Evolutionary conservation across 768 basidiomycete genomes (phyloP).

Genomic region (Pleurotus djamor): DNA sequence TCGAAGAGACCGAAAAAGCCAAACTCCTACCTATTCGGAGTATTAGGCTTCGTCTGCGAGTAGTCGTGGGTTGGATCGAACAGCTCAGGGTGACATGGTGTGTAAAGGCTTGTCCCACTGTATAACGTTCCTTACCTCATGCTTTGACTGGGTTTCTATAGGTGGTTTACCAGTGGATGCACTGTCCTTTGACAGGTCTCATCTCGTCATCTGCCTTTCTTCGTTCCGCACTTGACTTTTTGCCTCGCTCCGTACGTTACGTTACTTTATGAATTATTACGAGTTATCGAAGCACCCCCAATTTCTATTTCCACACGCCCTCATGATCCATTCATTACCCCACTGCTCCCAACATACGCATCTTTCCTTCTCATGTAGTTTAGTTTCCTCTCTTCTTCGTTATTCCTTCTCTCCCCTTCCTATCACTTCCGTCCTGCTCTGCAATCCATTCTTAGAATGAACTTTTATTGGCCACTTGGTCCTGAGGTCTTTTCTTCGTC

Average conservation of each 20-base stretch:
- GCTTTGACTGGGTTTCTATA: constrained; percentile 31
- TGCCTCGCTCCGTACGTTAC: too few relatives aligned
- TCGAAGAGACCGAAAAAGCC: constrained; percentile 88
- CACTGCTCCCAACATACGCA: too few relatives aligned
- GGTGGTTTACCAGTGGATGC: constrained; percentile 80
- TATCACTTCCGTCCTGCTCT: too few relatives aligned
- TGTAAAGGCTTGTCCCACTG: constrained; percentile 12
- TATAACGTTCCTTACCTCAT: constrained; percentile 23
- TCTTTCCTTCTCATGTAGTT: neutral
- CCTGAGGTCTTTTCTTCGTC: too few relatives aligned
- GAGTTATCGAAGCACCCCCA: neutral
- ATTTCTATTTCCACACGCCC: constrained; percentile 2
- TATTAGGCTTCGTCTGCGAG: constrained; percentile 71
- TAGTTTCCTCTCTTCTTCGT: too few relatives aligned
- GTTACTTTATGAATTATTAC: too few relatives aligned
- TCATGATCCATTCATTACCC: too few relatives aligned
- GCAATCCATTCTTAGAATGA: too few relatives aligned
- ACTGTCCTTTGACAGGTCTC: constrained; percentile 37
- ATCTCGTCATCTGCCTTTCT: too few relatives aligned
- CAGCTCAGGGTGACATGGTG: constrained; percentile 51
- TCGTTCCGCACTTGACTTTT: too few relatives aligned
- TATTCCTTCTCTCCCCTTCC: too few relatives aligned
- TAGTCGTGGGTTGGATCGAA: constrained; percentile 97
- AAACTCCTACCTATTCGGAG: constrained; percentile 83
- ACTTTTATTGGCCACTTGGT: too few relatives aligned